phyloP scores from a whole-genome alignment of 306 rosid species.

The Pueraria montana region DNA sequence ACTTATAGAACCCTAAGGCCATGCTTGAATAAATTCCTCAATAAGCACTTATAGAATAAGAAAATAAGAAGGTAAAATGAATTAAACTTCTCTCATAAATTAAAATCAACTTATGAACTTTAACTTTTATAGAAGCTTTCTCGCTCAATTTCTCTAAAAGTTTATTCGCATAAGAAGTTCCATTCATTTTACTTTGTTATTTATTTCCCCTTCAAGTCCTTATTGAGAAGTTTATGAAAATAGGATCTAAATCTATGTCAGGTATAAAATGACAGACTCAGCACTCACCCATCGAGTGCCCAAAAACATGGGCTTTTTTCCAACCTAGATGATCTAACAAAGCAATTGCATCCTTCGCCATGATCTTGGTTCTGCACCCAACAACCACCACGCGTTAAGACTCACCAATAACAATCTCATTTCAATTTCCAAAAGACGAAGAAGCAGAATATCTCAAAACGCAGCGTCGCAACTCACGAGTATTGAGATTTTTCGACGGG shows the following conservation, averaged over 20 bases:
- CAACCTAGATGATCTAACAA: slow-evolving; percentile 92
- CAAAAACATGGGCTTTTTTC: slow-evolving; percentile 90
- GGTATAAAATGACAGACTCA: not conserved
- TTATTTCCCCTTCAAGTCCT: not conserved
- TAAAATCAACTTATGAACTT: not conserved
- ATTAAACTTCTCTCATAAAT: not conserved
- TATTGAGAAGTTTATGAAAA: not conserved
- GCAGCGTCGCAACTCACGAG: slow-evolving; percentile 65
- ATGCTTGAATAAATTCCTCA: not conserved
- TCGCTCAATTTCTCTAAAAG: not conserved
- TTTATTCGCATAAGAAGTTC: not conserved
- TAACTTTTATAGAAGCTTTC: not conserved
- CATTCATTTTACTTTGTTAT: not conserved
- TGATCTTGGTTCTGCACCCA: slow-evolving; percentile 82
- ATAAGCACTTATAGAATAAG: too few relatives aligned
- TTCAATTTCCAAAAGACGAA: too few relatives aligned
- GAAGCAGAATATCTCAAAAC: not conserved
- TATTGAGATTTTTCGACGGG: slow-evolving; percentile 75
- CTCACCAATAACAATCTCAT: not conserved
- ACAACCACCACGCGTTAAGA: slow-evolving; percentile 18
- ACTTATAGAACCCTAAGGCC: not conserved
- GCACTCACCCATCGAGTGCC: slow-evolving; percentile 96
- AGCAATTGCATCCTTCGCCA: slow-evolving; percentile 94
- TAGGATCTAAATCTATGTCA: not conserved
- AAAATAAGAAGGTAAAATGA: not conserved